phyloP scores from a whole-genome alignment of 768 basidiomycete genomes.

The Lactarius vividus region DNA sequence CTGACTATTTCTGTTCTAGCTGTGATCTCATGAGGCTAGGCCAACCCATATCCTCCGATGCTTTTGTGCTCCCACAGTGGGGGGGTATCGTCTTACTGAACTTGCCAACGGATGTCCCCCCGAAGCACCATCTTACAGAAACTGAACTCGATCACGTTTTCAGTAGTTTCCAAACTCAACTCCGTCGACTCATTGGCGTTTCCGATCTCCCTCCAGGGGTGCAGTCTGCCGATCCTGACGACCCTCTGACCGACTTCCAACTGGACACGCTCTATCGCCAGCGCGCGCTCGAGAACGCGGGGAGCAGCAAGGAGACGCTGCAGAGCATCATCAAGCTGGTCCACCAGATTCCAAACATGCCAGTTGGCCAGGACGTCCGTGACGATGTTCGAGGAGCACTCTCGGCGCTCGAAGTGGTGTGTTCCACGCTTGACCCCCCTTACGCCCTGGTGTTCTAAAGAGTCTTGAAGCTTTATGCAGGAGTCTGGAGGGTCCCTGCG shows the following conservation, averaged over 20 bases:
- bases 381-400: constrained; percentile 71
- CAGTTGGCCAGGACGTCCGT: constrained; percentile 74
- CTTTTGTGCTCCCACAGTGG: constrained; percentile 93
- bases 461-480: constrained; percentile 40
- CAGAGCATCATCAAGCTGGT: constrained; percentile 82
- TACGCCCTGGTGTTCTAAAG: neutral
- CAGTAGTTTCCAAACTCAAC: constrained; percentile 63
- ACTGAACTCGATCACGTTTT: constrained; percentile 53
- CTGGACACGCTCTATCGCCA: constrained; percentile 72
- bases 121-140: constrained; percentile 40
- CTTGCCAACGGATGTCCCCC: constrained; percentile 38
- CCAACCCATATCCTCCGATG: constrained; percentile 46
- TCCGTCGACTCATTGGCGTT: constrained; percentile 79
- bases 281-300: constrained; percentile 66
- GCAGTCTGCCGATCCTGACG: constrained; percentile 29
- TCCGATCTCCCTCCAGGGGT: constrained; percentile 56
- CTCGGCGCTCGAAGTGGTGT: constrained; percentile 68
- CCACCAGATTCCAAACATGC: constrained; percentile 87
- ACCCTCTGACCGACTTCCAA: constrained; percentile 67
- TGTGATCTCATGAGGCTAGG: constrained; percentile 38
- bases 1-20: neutral
- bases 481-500: constrained; percentile 39
- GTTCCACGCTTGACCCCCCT: constrained; percentile 25
- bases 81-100: constrained; percentile 85
- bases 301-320: constrained; percentile 70